phyloP scores from a whole-genome alignment of 2,329 filamentous ascomycete species.

The Fusarium sp. region DNA sequence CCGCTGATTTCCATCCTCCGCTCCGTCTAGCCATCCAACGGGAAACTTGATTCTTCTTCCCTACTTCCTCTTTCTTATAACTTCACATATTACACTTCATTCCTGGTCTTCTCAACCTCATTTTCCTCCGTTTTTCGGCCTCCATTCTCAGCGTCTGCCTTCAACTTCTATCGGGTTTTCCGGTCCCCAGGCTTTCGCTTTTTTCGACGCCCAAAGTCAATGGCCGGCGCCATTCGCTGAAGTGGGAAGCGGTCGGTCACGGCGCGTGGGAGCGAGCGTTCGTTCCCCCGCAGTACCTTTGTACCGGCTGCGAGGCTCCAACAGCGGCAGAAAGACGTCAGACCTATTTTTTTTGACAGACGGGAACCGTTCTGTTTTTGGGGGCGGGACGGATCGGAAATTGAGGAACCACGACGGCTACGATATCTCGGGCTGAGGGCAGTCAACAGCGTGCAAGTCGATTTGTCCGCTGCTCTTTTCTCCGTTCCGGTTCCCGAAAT shows the following conservation, averaged over 20 bases:
- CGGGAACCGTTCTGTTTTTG: conserved; percentile 21
- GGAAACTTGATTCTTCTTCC: conserved; percentile 42
- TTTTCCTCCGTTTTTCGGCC: conserved; percentile 6
- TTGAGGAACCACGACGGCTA: conserved; percentile 17
- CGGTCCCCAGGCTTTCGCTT: conserved; percentile 30
- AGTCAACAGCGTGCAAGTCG: conserved; percentile 9
- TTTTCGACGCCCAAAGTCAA: conserved; percentile 56
- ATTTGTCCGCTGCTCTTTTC: background rate
- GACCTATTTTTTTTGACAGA: conserved; percentile 9
- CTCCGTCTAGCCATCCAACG: conserved; percentile 35
- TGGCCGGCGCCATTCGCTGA: conserved; percentile 69
- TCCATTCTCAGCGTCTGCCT: conserved; percentile 15
- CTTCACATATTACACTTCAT: conserved; percentile 16
- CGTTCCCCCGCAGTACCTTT: conserved; percentile 68
- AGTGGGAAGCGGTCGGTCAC: conserved; percentile 64
- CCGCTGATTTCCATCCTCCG: conserved; percentile 34
- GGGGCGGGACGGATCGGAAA: conserved; percentile 21
- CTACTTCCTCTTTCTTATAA: conserved; percentile 29
- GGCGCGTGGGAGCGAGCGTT: conserved; percentile 63
- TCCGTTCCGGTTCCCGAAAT: conserved; percentile 23
- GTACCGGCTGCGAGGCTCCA: conserved; percentile 49
- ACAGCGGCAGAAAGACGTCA: conserved; percentile 36
- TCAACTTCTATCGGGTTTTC: conserved; percentile 19
- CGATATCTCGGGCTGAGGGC: conserved; percentile 12
- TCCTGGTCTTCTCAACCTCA: conserved; percentile 17